Evolutionary conservation across 352 stramenopile species (phyloP).

Genomic region (Phytophthora rubi): DNA sequence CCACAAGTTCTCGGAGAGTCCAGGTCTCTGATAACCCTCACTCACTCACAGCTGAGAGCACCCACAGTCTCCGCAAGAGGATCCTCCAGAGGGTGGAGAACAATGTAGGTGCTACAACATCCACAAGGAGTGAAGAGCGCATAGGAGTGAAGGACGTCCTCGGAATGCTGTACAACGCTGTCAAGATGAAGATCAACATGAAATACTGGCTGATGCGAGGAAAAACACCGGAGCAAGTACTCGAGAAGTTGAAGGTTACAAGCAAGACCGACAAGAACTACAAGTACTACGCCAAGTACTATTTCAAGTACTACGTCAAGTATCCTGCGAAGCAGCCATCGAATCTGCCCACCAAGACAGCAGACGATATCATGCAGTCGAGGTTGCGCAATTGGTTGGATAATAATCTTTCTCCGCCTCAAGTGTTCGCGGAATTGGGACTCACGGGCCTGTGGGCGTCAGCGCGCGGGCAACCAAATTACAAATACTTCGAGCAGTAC

Average conservation of each 20-base stretch:
- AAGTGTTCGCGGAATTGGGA: slow-evolving; percentile 26
- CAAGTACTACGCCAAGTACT: slow-evolving; percentile 35
- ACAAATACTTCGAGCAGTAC: slow-evolving; percentile 24
- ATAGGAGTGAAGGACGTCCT: slow-evolving; percentile 1
- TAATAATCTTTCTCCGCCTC: slow-evolving; percentile 8
- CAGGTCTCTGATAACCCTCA: background rate
- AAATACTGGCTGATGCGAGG: slow-evolving; percentile 17
- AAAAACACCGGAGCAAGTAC: slow-evolving; percentile 8
- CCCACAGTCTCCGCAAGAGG: background rate
- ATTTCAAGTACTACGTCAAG: slow-evolving; percentile 27
- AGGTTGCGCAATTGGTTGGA: slow-evolving; percentile 14
- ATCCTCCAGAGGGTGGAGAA: background rate
- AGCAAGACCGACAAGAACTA: slow-evolving; percentile 21
- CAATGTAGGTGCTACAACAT: too few relatives aligned
- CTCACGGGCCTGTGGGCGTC: slow-evolving; percentile 14
- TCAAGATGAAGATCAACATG: slow-evolving; percentile 17
- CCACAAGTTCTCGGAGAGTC: background rate
- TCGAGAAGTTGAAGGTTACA: slow-evolving; percentile 20
- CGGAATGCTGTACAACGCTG: slow-evolving; percentile 2
- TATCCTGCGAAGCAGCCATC: slow-evolving; percentile 12
- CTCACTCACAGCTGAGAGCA: background rate
- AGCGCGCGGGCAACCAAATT: slow-evolving; percentile 5
- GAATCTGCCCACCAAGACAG: slow-evolving; percentile 7
- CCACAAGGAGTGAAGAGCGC: slow-evolving; percentile 6
- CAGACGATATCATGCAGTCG: slow-evolving; percentile 19